These are phyloP conservation scores for Cordyceps farinosa DNA, from an alignment of 2,329 filamentous ascomycete genomes.

Conservation along the genomic window DNA sequence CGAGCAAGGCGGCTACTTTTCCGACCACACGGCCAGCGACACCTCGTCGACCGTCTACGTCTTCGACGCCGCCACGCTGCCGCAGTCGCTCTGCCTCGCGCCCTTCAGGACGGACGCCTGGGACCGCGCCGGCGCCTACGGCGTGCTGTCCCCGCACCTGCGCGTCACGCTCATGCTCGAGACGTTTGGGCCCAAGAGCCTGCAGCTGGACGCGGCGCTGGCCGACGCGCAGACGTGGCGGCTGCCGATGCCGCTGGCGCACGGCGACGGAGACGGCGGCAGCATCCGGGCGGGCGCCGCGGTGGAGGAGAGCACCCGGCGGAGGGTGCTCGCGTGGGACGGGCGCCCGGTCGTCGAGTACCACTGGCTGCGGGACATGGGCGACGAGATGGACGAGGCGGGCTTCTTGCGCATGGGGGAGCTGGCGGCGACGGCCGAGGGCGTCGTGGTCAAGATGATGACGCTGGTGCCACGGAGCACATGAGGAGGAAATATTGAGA, in stretches of 20 bases:
- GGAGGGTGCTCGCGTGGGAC: conserved; percentile 8
- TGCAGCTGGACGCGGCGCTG: conserved; percentile 12
- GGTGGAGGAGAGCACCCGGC: background rate
- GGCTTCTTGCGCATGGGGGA: conserved; percentile 3
- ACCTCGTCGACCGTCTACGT: conserved; percentile 1
- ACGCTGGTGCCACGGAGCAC: background rate
- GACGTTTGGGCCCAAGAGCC: conserved; percentile 15
- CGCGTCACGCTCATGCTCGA: conserved; percentile 12
- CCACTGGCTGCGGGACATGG: conserved; percentile 9
- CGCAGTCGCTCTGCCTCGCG: background rate
- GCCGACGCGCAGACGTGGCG: conserved; percentile 4
- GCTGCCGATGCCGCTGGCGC: conserved; percentile 12
- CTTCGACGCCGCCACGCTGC: conserved; percentile 7
- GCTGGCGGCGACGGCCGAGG: conserved; percentile 6
- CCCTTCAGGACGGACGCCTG: background rate
- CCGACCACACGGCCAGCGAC: conserved; percentile 9
- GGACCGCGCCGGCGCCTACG: conserved; percentile 5
- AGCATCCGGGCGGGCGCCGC: background rate
- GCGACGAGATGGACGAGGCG: background rate
- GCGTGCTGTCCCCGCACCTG: conserved; percentile 8
- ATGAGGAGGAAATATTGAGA: background rate
- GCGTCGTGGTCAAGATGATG: conserved; percentile 15
- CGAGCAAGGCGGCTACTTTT: conserved; percentile 12
- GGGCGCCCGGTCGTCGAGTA: background rate
- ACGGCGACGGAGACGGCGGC: background rate